These are phyloP conservation scores for Fomes fomentarius DNA, from an alignment of 1,284 basidiomycete species.

Conservation along the genomic window DNA sequence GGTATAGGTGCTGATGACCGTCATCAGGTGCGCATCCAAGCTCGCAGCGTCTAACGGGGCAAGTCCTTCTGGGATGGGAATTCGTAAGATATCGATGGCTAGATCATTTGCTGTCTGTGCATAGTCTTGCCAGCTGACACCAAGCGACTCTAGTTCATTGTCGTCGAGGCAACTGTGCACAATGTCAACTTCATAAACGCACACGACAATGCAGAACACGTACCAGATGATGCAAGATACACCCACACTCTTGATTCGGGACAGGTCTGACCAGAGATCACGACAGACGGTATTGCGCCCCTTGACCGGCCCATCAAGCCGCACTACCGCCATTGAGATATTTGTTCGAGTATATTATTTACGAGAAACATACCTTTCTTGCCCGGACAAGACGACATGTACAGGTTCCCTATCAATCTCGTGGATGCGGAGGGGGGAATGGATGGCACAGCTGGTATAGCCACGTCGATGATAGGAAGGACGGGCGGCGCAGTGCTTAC, in stretches of 20 bases:
- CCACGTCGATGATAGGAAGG: background rate
- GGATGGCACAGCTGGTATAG: slow-evolving; percentile 11
- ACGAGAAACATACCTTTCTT: slow-evolving; percentile 71
- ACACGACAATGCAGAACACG: slow-evolving; percentile 20
- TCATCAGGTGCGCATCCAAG: slow-evolving; percentile 75
- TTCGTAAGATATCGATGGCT: slow-evolving; percentile 77
- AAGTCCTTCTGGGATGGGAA: slow-evolving; percentile 93
- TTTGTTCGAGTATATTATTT: too few relatives aligned
- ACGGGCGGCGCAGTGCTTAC: background rate
- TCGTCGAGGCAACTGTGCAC: slow-evolving; percentile 79
- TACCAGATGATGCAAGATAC: slow-evolving; percentile 87
- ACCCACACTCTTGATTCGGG: slow-evolving; percentile 76
- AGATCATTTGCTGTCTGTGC: slow-evolving; percentile 59
- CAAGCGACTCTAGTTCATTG: slow-evolving; percentile 83
- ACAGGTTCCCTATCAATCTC: slow-evolving; percentile 79
- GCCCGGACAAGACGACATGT: slow-evolving; percentile 92
- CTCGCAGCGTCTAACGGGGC: slow-evolving; percentile 67
- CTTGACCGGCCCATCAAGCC: slow-evolving; percentile 80
- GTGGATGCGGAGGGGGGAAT: slow-evolving; percentile 14
- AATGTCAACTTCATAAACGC: background rate
- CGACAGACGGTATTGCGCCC: slow-evolving; percentile 87
- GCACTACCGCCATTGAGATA: too few relatives aligned
- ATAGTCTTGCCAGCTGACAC: slow-evolving; percentile 85
- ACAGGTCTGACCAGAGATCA: slow-evolving; percentile 79
- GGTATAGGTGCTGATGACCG: slow-evolving; percentile 77